Evolutionary conservation across 2,329 filamentous ascomycete species (phyloP).

Genomic region (Phialophora expanda): DNA sequence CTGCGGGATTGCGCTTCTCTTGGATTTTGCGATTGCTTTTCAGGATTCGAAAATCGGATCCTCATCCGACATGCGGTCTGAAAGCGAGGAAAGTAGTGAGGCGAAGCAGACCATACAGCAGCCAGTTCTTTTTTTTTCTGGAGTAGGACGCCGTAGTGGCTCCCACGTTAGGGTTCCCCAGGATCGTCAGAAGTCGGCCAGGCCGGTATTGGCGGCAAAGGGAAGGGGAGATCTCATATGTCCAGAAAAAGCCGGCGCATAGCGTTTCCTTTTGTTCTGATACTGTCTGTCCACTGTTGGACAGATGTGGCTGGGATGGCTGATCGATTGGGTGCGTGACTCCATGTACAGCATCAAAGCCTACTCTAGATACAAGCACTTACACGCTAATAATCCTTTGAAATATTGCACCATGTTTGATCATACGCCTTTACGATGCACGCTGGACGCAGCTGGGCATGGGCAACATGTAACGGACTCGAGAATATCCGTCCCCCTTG

Average conservation of each 20-base stretch:
- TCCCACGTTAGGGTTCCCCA: neutral
- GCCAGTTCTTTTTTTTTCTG: neutral
- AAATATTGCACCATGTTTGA: neutral
- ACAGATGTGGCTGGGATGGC: conserved; percentile 2
- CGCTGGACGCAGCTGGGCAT: neutral
- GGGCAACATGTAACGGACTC: neutral
- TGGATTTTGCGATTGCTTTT: neutral
- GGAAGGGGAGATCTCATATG: conserved; percentile 25
- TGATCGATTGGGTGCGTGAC: conserved; percentile 17
- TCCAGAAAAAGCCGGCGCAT: conserved; percentile 34
- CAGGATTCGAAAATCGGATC: neutral
- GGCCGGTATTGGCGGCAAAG: conserved; percentile 4
- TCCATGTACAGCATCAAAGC: conserved; percentile 30
- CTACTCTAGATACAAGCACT: conserved; percentile 22
- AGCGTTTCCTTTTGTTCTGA: conserved; percentile 21
- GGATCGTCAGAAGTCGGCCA: neutral
- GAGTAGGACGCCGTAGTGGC: neutral
- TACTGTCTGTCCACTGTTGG: conserved; percentile 3
- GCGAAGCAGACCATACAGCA: conserved; percentile 18
- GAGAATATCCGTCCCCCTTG: too few species aligned
- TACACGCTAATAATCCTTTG: conserved; percentile 11
- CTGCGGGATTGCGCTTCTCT: neutral
- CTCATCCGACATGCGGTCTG: neutral
- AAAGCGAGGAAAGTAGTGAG: neutral
- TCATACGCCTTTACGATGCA: neutral